Evolutionary conservation across 139 green algal species (phyloP), one percentile per base, ranked within the genome.

Genomic region (Picocystis salinarum): DNA sequence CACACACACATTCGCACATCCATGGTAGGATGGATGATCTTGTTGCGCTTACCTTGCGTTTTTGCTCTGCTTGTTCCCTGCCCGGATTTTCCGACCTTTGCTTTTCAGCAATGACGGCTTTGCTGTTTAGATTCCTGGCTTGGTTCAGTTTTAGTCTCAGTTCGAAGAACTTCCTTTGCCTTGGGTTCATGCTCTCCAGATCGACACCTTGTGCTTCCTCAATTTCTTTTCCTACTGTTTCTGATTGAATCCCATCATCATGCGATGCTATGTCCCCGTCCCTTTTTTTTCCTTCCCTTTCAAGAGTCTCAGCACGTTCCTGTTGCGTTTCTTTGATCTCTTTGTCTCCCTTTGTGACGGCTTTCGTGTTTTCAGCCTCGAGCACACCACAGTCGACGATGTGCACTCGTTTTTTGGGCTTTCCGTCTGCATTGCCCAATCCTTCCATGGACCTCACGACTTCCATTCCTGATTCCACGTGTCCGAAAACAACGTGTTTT

Each of bases 401-500:
- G 12, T 36, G 13, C 12, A 45, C 39, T 26, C 34, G 19, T 13
- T 45, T 45, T 20, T 12, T 12, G 34, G 34, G 13, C 13, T 18
- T 36, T 36, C 47, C 47, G 6, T 28, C n/a, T 7, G 6, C 36
- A 5, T 61, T 70, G 20, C 80, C 80, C 17, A 55, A 37, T 12
- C 62, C 44, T 46, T 92, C 79, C 31, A 88, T 74, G 12, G 60
- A 68, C 40, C 69, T 70, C 12, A 88, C 68, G 19, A 82, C 53
- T 0, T 55, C 37, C 74, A 91, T 77, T 26, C 80, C 81, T 51
- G 91, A 77, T 19, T 71, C 48, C n/a, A 92, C 74, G 20, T 53
- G 40, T 3, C 80, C 80, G 68, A 92, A 92, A 11, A 91, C 77
- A 1, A 89, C 76, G 29, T 88, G 77, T 56, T 85, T 85, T 44